Evolutionary conservation across 2,329 filamentous ascomycete species (phyloP), one percentile per base, ranked within the genome.

Genomic region (Colletotrichum sp.): DNA sequence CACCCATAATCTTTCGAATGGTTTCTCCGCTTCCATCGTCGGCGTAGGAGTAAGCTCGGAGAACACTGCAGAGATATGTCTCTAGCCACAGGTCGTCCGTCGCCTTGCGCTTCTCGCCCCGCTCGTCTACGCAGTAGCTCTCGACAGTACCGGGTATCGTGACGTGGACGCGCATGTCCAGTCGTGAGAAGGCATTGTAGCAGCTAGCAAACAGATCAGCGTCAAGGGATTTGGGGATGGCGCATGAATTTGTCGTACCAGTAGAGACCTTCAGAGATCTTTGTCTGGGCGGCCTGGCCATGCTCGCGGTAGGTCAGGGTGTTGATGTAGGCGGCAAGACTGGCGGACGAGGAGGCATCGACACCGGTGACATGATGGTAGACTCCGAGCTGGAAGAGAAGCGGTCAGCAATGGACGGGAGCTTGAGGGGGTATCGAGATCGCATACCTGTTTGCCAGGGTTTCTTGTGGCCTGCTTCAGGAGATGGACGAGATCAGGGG

Each of bases 281-380:
- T 98, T 82, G 94, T 92, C 55, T 83, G 85, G 76, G 89, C 88
- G 71, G 89, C 90, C 15, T 94, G 95, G 79, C 96, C 94, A 78
- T 94, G 92, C 70, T 96, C 94, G 78, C 94, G 94, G 86, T 98
- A 97, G 61, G 96, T 98, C 76, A 99, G 90, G 52, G 96, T 98
- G 85, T 98, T 99, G 87, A 99, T 98, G 86, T 99, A 99, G 80
- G 97, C 97, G 55, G 97, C 97, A 75, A 99, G 88, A 86, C 96
- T 98, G 75, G 97, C 97, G 12, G 97, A 98, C 8, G 97, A 98
- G 3, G 97, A 99, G 65, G 97, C 97, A 86, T 99, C 97, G 82
- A 98, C 93, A 76, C 97, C 97, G 52, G 96, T 98, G 80, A 98
- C 96, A 92, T 99, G 97, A 85, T 99, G 97, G 84, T 99, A 99